Evolutionary conservation across 345 rosid genomes (phyloP).

Genomic region (Cardamine chenopodiifolia): DNA sequence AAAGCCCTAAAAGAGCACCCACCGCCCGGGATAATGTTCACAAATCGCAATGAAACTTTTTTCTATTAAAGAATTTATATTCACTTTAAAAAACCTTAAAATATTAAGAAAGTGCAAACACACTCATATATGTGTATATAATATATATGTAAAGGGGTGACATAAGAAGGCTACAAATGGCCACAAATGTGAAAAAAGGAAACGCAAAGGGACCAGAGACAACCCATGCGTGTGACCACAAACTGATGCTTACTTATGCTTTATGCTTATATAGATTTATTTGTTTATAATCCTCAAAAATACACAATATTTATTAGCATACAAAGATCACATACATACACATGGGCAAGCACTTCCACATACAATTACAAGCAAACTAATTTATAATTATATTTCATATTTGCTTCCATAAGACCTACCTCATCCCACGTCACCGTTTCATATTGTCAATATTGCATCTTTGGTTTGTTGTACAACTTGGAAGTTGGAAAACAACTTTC

Average conservation of each 20-base stretch:
- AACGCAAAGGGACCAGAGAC: slow-evolving; percentile 60
- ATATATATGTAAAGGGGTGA: slow-evolving; percentile 35
- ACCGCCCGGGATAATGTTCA: slow-evolving; percentile 37
- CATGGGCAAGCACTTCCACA: slow-evolving; percentile 41
- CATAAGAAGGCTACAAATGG: slow-evolving; percentile 45
- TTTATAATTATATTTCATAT: slow-evolving; percentile 24
- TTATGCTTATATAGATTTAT: slow-evolving; percentile 26
- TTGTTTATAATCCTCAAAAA: neutral
- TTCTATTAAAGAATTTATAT: slow-evolving; percentile 24
- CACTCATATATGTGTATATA: slow-evolving; percentile 34
- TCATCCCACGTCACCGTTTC: slow-evolving; percentile 44
- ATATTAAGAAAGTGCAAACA: slow-evolving; percentile 37
- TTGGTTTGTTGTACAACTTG: neutral
- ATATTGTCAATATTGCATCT: slow-evolving; percentile 19
- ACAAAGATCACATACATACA: neutral
- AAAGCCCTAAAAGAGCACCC: slow-evolving; percentile 45
- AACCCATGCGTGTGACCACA: slow-evolving; percentile 92
- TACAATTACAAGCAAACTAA: slow-evolving; percentile 35
- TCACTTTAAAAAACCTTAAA: slow-evolving; percentile 30
- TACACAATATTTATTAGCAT: neutral
- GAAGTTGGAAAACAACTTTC: slow-evolving; percentile 1
- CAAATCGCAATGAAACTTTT: slow-evolving; percentile 33
- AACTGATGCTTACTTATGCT: slow-evolving; percentile 43
- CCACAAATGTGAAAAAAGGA: slow-evolving; percentile 47
- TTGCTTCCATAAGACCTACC: slow-evolving; percentile 43